These are phyloP conservation scores for Aspergillus sojae DNA, from an alignment of 2,329 filamentous ascomycete genomes.

Conservation along the genomic window DNA sequence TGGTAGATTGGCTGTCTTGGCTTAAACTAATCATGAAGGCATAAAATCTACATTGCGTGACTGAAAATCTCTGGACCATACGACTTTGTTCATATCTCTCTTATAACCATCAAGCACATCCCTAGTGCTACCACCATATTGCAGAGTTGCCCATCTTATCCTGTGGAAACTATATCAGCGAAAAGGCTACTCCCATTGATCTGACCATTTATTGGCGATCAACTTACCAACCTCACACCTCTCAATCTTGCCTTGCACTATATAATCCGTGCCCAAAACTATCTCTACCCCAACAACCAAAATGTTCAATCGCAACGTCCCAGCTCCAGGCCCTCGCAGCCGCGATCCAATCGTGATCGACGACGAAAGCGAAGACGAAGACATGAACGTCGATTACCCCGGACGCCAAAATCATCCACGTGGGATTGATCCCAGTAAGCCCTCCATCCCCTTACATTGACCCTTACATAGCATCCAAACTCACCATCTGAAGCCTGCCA, in stretches of 20 bases:
- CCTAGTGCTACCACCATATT: background rate
- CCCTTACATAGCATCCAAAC: background rate
- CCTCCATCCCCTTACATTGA: background rate
- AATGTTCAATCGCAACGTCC: conserved; percentile 21
- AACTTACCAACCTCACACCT: background rate
- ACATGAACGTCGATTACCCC: conserved; percentile 29
- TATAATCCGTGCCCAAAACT: background rate
- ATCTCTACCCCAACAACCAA: background rate
- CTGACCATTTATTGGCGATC: background rate
- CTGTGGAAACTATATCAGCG: background rate
- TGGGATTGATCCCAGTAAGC: conserved; percentile 1
- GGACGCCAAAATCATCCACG: background rate
- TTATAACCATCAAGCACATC: background rate
- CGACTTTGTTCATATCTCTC: background rate
- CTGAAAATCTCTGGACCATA: background rate
- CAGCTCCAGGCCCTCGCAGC: conserved; percentile 10
- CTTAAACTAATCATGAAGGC: background rate
- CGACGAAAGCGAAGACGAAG: conserved; percentile 18
- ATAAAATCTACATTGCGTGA: background rate
- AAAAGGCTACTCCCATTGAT: background rate
- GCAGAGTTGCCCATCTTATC: background rate
- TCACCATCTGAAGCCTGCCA: background rate
- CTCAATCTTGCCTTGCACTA: background rate
- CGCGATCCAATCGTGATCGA: conserved; percentile 23
- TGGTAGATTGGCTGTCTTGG: background rate